phyloP scores from a whole-genome alignment of 148 eudicot genomes.

The Drosera capensis region DNA sequence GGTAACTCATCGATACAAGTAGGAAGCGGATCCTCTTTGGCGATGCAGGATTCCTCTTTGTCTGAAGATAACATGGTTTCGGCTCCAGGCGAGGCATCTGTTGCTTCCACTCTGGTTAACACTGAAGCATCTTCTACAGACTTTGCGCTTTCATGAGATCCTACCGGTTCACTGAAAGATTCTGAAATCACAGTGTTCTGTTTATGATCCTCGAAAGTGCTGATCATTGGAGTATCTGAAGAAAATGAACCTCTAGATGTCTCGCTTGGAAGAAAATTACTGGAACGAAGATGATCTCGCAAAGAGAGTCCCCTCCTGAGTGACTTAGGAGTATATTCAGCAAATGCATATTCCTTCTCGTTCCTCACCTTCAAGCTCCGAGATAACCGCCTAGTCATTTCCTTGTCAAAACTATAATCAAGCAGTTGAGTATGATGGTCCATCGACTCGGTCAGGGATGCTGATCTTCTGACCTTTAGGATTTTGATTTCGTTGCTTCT shows the following conservation, averaged over 20 bases:
- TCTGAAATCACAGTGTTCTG: too few relatives aligned
- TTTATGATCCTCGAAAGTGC: constrained; percentile 8
- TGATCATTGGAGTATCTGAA: neutral
- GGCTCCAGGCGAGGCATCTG: too few relatives aligned
- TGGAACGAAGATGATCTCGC: constrained; percentile 19
- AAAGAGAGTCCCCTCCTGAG: constrained; percentile 35
- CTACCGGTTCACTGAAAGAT: too few relatives aligned
- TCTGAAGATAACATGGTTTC: too few relatives aligned
- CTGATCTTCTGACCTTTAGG: constrained; percentile 36
- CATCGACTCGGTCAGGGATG: constrained; percentile 34
- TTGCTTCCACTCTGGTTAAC: too few relatives aligned
- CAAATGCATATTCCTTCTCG: constrained; percentile 27
- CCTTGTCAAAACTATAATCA: constrained; percentile 22
- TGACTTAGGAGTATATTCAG: constrained; percentile 11
- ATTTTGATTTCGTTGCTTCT: constrained; percentile 3
- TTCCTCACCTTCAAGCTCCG: constrained; percentile 41
- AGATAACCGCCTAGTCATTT: constrained; percentile 22
- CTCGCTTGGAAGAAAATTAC: constrained; percentile 15
- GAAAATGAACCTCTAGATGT: constrained; percentile 6
- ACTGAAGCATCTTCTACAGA: too few relatives aligned
- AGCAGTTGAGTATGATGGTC: constrained; percentile 34
- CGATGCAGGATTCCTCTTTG: too few relatives aligned
- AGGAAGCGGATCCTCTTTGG: too few relatives aligned
- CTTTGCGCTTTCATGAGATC: too few relatives aligned
- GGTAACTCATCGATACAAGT: too few relatives aligned